These are phyloP conservation scores for Lineolata rhizophorae DNA, from an alignment of 495 filamentous ascomycete genomes.

Conservation along the genomic window DNA sequence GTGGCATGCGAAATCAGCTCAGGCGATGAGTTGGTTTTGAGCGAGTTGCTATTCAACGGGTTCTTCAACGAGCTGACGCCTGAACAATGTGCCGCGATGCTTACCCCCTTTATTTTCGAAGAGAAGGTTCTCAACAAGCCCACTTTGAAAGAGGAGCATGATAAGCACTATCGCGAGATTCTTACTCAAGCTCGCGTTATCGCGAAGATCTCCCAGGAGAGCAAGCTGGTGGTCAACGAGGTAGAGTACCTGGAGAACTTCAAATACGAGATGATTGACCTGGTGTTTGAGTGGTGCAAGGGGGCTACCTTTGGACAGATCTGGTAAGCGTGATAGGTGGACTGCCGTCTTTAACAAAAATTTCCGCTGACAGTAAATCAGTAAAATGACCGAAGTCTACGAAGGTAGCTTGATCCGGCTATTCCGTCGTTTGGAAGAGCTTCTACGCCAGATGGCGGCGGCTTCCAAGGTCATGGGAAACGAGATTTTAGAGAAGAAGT, in stretches of 20 bases:
- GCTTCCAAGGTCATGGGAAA: conserved; percentile 94
- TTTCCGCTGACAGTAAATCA: conserved; percentile 14
- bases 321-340: conserved; percentile 40
- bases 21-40: conserved; percentile 73
- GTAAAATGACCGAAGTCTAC: conserved; percentile 96
- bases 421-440: conserved; percentile 85
- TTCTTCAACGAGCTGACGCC: conserved; percentile 93
- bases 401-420: conserved; percentile 90
- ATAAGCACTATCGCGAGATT: conserved; percentile 66
- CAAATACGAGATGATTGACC: conserved; percentile 89
- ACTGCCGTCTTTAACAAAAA: background rate
- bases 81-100: conserved; percentile 59
- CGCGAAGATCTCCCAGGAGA: conserved; percentile 82
- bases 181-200: conserved; percentile 65
- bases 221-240: conserved; percentile 74
- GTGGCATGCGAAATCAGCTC: conserved; percentile 96
- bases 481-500: conserved; percentile 75
- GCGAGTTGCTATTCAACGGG: conserved; percentile 83
- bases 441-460: conserved; percentile 93
- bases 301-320: conserved; percentile 86
- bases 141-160: conserved; percentile 54
- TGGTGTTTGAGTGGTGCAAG: conserved; percentile 83
- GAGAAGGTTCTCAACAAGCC: conserved; percentile 64
- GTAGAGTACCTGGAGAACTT: conserved; percentile 76
- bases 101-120: conserved; percentile 92